Evolutionary conservation across 1,284 basidiomycete genomes (phyloP).

Genomic region (Acaromyces ingoldii): DNA sequence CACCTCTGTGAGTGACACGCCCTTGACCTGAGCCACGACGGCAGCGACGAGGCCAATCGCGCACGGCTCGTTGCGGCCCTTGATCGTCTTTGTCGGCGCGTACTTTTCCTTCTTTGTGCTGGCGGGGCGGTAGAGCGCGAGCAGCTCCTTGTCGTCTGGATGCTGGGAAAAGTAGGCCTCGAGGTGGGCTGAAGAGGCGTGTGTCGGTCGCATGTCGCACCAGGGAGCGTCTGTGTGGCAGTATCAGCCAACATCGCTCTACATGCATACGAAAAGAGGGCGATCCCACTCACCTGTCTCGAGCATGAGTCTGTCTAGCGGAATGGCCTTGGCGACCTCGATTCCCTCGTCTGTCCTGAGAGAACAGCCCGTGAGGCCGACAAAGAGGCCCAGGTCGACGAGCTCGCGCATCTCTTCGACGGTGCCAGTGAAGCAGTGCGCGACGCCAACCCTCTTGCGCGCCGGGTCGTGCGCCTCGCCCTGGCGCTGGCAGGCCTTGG

Average conservation of each 20-base stretch:
- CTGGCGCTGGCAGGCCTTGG: neutral
- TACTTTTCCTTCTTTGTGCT: constrained; percentile 65
- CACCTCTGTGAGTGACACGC: constrained; percentile 61
- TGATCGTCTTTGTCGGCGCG: constrained; percentile 62
- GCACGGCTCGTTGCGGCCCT: constrained; percentile 76
- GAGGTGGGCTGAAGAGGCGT: constrained; percentile 65
- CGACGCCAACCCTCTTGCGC: constrained; percentile 56
- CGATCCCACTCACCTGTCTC: constrained; percentile 63
- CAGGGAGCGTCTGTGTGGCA: constrained; percentile 54
- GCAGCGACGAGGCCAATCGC: constrained; percentile 71
- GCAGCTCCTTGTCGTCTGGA: constrained; percentile 55
- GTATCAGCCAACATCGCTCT: neutral
- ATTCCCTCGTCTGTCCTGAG: constrained; percentile 75
- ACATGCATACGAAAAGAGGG: neutral
- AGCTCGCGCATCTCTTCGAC: constrained; percentile 65
- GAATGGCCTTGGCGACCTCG: constrained; percentile 61
- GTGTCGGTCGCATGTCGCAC: constrained; percentile 73
- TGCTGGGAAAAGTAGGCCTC: constrained; percentile 54
- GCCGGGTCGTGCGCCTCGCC: constrained; percentile 9
- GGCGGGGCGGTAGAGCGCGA: constrained; percentile 59
- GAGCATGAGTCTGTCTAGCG: constrained; percentile 65
- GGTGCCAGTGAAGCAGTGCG: constrained; percentile 80
- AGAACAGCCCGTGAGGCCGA: constrained; percentile 76
- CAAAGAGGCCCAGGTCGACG: constrained; percentile 54
- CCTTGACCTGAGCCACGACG: constrained; percentile 64